These are phyloP conservation scores for Alnus glutinosa DNA, from an alignment of 306 rosid genomes.

Conservation along the genomic window DNA sequence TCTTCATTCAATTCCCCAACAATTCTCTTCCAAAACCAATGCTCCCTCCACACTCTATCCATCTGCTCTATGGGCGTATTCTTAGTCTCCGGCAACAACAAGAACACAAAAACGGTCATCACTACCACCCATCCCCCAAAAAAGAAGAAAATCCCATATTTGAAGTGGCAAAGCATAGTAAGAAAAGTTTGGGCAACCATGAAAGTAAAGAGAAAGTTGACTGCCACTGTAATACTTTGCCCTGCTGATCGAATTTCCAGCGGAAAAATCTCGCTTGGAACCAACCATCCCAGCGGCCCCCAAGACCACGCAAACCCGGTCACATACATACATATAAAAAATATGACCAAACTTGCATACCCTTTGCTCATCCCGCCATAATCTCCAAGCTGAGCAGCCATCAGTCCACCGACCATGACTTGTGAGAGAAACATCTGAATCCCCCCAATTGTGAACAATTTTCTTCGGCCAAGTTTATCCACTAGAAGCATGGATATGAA, in stretches of 20 bases:
- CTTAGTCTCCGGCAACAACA: slow-evolving; percentile 22
- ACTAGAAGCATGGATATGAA: slow-evolving; percentile 25
- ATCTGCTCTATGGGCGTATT: slow-evolving; percentile 20
- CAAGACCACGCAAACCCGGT: slow-evolving; percentile 28
- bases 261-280: slow-evolving; percentile 27
- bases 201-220: slow-evolving; percentile 19
- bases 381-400: slow-evolving; percentile 10
- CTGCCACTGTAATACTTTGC: slow-evolving; percentile 18
- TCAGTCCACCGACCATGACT: neutral
- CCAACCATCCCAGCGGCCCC: slow-evolving; percentile 18
- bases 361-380: slow-evolving; percentile 17
- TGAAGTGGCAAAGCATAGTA: slow-evolving; percentile 15
- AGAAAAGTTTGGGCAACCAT: slow-evolving; percentile 23
- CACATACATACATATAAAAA: slow-evolving; percentile 9
- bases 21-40: slow-evolving; percentile 23
- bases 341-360: slow-evolving; percentile 14
- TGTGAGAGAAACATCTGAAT: slow-evolving; percentile 17
- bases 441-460: slow-evolving; percentile 17
- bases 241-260: slow-evolving; percentile 19
- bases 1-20: neutral
- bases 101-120: slow-evolving; percentile 15
- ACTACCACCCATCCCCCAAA: slow-evolving; percentile 22
- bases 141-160: slow-evolving; percentile 15
- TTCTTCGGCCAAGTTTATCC: slow-evolving; percentile 25
- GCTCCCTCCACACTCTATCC: slow-evolving; percentile 17